phyloP scores from a whole-genome alignment of 768 basidiomycete species.

The Boletellus ananiceps region DNA sequence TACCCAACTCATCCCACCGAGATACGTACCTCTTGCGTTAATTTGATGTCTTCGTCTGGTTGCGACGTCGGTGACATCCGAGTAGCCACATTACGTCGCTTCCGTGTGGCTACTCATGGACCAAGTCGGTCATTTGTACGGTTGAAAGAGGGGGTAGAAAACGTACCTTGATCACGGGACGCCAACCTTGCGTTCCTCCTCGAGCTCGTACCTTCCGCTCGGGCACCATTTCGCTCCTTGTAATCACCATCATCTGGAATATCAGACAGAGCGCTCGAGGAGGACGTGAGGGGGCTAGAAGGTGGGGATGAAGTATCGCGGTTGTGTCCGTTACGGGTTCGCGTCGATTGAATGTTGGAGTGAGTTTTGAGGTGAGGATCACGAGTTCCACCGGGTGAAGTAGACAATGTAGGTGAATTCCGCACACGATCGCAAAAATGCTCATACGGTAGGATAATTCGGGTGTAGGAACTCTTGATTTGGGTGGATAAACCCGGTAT shows the following conservation, averaged over 20 bases:
- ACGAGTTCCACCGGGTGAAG: conserved; percentile 36
- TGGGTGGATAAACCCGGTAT: conserved; percentile 81
- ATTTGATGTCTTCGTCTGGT: conserved; percentile 37
- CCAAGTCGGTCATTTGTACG: conserved; percentile 10
- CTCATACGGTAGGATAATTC: conserved; percentile 95
- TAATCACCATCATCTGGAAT: conserved; percentile 72
- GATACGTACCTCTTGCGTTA: conserved; percentile 48
- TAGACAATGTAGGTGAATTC: conserved; percentile 51
- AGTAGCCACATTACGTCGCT: conserved; percentile 14
- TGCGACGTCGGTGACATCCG: conserved; percentile 25
- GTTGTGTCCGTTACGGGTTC: conserved; percentile 36
- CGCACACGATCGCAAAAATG: conserved; percentile 77
- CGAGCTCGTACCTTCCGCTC: conserved; percentile 37
- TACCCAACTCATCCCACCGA: conserved; percentile 13
- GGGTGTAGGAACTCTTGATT: conserved; percentile 84
- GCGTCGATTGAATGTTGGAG: conserved; percentile 40
- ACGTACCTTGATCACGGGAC: conserved; percentile 48
- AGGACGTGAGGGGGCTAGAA: conserved; percentile 70
- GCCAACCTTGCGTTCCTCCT: conserved; percentile 51
- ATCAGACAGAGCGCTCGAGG: conserved; percentile 76
- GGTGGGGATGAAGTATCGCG: conserved; percentile 55
- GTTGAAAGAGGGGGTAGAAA: not conserved
- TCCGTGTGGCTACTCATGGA: conserved; percentile 34
- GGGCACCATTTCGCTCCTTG: conserved; percentile 48
- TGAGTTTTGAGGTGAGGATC: conserved; percentile 55